Evolutionary conservation across 2,329 filamentous ascomycete genomes (phyloP).

Genomic region (Trichophyton benhamiae): DNA sequence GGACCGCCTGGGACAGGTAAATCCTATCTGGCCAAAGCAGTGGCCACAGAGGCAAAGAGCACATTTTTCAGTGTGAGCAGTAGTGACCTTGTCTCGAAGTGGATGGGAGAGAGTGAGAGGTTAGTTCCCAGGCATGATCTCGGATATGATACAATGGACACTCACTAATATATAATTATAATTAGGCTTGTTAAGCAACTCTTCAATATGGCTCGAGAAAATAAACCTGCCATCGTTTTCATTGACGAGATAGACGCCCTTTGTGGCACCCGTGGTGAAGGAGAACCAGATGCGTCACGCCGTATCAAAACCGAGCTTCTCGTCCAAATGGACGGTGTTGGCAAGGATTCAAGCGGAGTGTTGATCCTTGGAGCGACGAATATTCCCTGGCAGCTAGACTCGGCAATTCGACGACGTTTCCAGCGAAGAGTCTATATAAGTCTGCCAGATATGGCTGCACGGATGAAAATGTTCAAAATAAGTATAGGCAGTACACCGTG

Average conservation of each 20-base stretch:
- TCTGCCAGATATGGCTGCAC: slow-evolving; percentile 71
- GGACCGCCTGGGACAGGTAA: slow-evolving; percentile 95
- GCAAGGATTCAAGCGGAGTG: slow-evolving; percentile 86
- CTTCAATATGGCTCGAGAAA: slow-evolving; percentile 95
- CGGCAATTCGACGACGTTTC: slow-evolving; percentile 89
- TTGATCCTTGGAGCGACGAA: slow-evolving; percentile 93
- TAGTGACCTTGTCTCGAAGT: slow-evolving; percentile 94
- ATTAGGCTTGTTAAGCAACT: slow-evolving; percentile 82
- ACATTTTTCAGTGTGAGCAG: slow-evolving; percentile 98
- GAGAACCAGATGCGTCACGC: slow-evolving; percentile 91
- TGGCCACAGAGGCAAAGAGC: slow-evolving; percentile 95
- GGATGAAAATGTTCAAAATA: slow-evolving; percentile 91
- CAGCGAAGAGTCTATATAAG: slow-evolving; percentile 93
- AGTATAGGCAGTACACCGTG: slow-evolving; percentile 89
- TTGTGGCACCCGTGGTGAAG: slow-evolving; percentile 82
- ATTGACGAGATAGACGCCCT: slow-evolving; percentile 97
- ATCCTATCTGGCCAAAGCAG: slow-evolving; percentile 91
- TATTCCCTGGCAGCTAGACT: slow-evolving; percentile 96
- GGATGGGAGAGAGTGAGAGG: slow-evolving; percentile 99
- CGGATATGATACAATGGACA: neutral
- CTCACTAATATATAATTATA: neutral
- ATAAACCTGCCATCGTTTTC: slow-evolving; percentile 96
- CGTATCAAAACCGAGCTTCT: slow-evolving; percentile 98
- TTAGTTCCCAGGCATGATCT: slow-evolving; percentile 31
- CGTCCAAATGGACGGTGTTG: slow-evolving; percentile 98